Evolutionary conservation across 169 alveolate genomes (phyloP), one percentile per base, ranked within the genome.

Genomic region (Plasmodium cynomolgi): DNA sequence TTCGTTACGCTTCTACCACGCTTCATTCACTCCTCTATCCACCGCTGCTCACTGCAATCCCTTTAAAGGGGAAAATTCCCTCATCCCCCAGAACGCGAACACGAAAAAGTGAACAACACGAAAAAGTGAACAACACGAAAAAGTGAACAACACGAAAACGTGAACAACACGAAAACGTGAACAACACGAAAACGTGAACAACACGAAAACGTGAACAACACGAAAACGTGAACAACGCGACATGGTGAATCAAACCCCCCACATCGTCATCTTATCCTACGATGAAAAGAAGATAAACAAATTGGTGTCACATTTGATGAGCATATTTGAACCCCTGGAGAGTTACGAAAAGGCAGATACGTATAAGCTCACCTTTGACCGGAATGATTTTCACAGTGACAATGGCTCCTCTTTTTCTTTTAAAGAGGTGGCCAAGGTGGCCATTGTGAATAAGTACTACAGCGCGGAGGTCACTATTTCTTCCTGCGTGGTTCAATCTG

Each of bases 401-500:
- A 34, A 23, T 29, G 81, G 41, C 1, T 54, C 23, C 68, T 68
- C 39, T 68, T 84, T 84, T 44, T 29, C 68, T 20, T 86, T 86
- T 77, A 75, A 75, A 44, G 20, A 86, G 41, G 50, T 50, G 7
- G 85, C 44, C 17, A 86, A 86, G 71, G 71, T 86, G 26, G 34
- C 44, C 58, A 86, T 86, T 31, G 86, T 86, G 31, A 86, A 86
- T 77, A 86, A 86, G 81, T 86, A 86, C 71, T 86, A 86, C 58
- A 29, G 71, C 15, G 93, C 93, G 7, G 79, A 86, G 20, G 81
- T 86, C 4, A 77, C 81, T 8, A 34, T 86, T 33, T 74, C 85
- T 17, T 86, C 86, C 6, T 86, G 93, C 44, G 72, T 77, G 17
- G 50, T 54, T 41, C 29, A 72, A 41, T 11, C n/a, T 13, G 29